Conservation (phyloP, 768 basidiomycete species). For the Amanita subjunquillea region DNA sequence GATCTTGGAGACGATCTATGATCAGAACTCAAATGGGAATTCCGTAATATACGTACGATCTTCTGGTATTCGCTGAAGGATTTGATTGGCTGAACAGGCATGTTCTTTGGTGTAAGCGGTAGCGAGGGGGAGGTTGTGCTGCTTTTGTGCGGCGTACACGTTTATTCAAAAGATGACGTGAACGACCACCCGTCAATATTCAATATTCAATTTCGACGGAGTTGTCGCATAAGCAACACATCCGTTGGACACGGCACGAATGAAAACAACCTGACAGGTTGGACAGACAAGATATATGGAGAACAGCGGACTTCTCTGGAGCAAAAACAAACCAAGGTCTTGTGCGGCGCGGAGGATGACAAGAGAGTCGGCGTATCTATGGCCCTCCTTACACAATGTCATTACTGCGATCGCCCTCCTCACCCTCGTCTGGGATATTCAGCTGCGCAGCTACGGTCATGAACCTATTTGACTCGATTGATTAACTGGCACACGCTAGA, state of each 20-base stretch:
- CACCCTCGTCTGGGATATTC: slow-evolving; percentile 21
- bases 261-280: no score
- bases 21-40: neutral
- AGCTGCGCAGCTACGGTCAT: slow-evolving; percentile 32
- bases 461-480: no score
- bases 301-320: no score
- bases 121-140: neutral
- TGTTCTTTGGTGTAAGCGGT: slow-evolving; percentile 9
- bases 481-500: no score
- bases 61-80: slow-evolving; percentile 28
- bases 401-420: slow-evolving; percentile 1
- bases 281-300: no score
- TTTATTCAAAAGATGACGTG: no score
- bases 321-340: neutral
- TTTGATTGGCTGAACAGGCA: slow-evolving; percentile 28
- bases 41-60: slow-evolving; percentile 25
- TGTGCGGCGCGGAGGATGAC: neutral
- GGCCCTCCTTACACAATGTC: neutral
- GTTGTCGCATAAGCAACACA: no score
- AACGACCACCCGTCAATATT: no score
- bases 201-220: no score
- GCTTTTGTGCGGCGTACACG: neutral
- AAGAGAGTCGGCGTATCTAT: neutral
- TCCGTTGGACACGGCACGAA: no score
- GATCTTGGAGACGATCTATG: slow-evolving; percentile 22